Evolutionary conservation across 257 asterid genomes (phyloP).

Genomic region (Gardenia jasminoides): DNA sequence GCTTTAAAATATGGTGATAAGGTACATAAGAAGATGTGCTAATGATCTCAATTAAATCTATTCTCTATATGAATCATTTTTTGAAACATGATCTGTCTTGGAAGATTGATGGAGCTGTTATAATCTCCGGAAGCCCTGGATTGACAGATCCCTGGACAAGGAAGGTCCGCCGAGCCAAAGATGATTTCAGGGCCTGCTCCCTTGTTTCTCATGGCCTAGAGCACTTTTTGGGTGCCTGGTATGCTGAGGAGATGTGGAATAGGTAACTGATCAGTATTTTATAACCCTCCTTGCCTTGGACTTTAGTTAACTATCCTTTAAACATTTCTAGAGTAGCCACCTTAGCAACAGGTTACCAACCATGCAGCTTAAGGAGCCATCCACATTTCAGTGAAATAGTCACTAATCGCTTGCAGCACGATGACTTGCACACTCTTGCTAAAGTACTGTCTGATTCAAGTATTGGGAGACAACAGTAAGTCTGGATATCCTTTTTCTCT

Average conservation of each 20-base stretch:
- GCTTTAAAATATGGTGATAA: slow-evolving; percentile 61
- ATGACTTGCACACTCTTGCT: too few species aligned
- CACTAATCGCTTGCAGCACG: too few species aligned
- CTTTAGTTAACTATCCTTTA: neutral
- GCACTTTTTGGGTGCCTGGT: slow-evolving; percentile 69
- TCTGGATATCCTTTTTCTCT: too few species aligned
- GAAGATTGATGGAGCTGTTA: slow-evolving; percentile 75
- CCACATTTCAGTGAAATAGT: too few species aligned
- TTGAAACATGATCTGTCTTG: neutral
- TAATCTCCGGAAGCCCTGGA: slow-evolving; percentile 95
- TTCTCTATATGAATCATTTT: too few species aligned
- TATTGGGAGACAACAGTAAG: too few species aligned
- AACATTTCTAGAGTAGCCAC: neutral
- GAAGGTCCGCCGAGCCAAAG: slow-evolving; percentile 62
- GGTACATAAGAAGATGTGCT: slow-evolving; percentile 38
- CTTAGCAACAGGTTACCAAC: neutral
- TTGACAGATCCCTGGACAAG: slow-evolving; percentile 59
- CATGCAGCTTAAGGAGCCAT: too few species aligned
- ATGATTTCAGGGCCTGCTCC: slow-evolving; percentile 71
- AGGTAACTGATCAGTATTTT: slow-evolving; percentile 41
- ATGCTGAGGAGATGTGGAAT: slow-evolving; percentile 77
- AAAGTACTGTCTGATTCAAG: too few species aligned
- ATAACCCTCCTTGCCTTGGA: too few species aligned
- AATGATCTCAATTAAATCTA: too few species aligned
- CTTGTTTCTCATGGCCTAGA: slow-evolving; percentile 71